Evolutionary conservation across 345 rosid genomes (phyloP), one percentile per base, ranked within the genome.

Genomic region (Eutrema heterophyllum): DNA sequence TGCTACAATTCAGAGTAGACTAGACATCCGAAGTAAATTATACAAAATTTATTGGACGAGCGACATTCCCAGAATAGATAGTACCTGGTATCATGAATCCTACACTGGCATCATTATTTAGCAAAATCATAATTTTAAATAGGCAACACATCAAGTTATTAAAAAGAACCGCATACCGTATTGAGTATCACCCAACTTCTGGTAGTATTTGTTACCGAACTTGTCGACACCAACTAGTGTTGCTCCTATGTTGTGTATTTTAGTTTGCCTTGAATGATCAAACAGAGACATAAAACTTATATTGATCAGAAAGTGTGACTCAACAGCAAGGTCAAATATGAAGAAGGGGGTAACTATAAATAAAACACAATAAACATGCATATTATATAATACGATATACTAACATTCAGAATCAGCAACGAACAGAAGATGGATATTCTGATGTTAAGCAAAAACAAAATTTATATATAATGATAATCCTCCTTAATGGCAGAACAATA

Each of bases 221-320:
- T 87, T 95, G 84, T 95, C 99, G 39, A 90, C 86, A 14, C 98
- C 98, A 59, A 90, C 86, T 61, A 90, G 84, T 3, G 84, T 86
- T 43, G 94, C 98, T 67, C 99, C 98, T 46, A 88, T 84, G 71
- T 84, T 86, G 81, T 95, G 99, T 73, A 95, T 80, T 73, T 92
- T 95, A 70, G 99, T 95, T 85, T 95, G 96, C 92, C 99, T 95
- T 59, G 4, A 56, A 5, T 40, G 14, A 73, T 75, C 67, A 80
- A 61, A 78, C 1, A 29, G 29, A 32, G 14, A 67, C 14, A 53
- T 4, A 21, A 38, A 12, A 32, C 7, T 21, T 2, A 35, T 11
- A 49, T 49, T 45, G 44, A 76, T 69, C 63, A 77, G 61, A 63
- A 76, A 70, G 27, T 32, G 26, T 35, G 53, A 44, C 58, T 60